Evolutionary conservation across 768 basidiomycete species (phyloP).

Genomic region (Sarcomyxa edulis): DNA sequence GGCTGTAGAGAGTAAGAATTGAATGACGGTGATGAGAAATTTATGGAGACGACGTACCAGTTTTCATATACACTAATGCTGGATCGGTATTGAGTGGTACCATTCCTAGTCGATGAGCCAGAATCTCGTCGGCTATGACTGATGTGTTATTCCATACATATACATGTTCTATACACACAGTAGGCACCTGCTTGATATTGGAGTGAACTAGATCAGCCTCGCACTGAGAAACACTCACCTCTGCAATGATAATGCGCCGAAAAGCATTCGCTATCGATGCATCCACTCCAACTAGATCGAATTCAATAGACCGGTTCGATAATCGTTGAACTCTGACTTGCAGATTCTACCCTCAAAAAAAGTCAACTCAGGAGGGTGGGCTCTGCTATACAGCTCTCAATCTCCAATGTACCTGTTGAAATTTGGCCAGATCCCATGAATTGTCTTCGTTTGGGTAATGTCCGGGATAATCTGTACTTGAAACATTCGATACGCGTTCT

Average conservation of each 20-base stretch:
- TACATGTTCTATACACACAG: conserved; percentile 84
- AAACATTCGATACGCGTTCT: conserved; percentile 74
- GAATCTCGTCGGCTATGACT: conserved; percentile 90
- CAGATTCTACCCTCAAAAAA: conserved; percentile 55
- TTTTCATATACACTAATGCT: conserved; percentile 53
- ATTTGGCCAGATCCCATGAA: conserved; percentile 73
- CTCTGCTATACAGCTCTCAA: conserved; percentile 4
- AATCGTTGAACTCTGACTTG: conserved; percentile 71
- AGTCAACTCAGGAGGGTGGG: conserved; percentile 9
- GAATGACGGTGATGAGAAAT: background rate
- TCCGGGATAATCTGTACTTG: conserved; percentile 88
- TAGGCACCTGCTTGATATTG: conserved; percentile 63
- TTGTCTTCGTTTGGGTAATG: conserved; percentile 83
- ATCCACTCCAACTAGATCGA: conserved; percentile 94
- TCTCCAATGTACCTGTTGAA: conserved; percentile 66
- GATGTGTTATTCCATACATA: conserved; percentile 95
- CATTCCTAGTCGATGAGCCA: conserved; percentile 88
- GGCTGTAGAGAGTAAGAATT: conserved; percentile 15
- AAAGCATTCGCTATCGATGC: conserved; percentile 95
- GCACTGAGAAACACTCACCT: conserved; percentile 45
- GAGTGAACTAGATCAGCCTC: background rate
- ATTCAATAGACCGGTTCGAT: conserved; percentile 82
- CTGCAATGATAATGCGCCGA: conserved; percentile 87
- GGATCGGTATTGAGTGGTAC: conserved; percentile 90
- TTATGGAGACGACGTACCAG: conserved; percentile 22